Evolutionary conservation across 192 early-diverging fungal species (phyloP), one percentile per base, ranked within the genome.

Genomic region (Powellomyces hirtus): DNA sequence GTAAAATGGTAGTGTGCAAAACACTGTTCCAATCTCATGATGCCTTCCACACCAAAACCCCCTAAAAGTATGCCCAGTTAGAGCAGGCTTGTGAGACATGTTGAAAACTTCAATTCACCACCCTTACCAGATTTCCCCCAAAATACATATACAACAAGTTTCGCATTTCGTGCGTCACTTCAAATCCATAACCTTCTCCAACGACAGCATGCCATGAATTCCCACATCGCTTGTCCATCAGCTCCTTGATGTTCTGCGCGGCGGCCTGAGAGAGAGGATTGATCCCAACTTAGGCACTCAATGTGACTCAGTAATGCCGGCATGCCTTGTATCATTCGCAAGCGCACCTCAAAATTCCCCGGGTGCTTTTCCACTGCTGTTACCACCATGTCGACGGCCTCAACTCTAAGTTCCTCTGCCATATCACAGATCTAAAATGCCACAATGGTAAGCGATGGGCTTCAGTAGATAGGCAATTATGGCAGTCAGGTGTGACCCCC

Each of bases 141-240:
- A 86, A 86, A 50, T 83, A 86, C 82, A 86, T 85, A 68, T 81
- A 85, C 62, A 86, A 74, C 42, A 83, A 59, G 51, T 80, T 85
- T 38, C 68, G 45, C 68, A 81, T 72, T 61, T 86, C 84, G 61
- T 86, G 80, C 20, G 84, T 86, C 30, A 87, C 72, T 63, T 87
- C 85, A 69, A 83, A 87, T 16, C 83, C 85, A 62, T 84, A 87
- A 8, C 85, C 85, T 75, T 87, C 85, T 13, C 85, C 85, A n/a
- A 87, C 79, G 13, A 87, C 79, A 2, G 78, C 77, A 38, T 87
- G 85, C 85, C 85, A 87, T 8, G 83, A 81, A 57, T 70, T 83
- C 6, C 85, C 85, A 66, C 77, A 79, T 34, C 81, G 74, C 64
- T 85, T 85, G 68, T 87, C 85, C 83, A 87, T 85, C 30, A 75